Percentiles rank a stretch among this genome's conserved stretches.
Conservation (phyloP, 805 yeast genomes). For the Yarrowia deformans region DNA sequence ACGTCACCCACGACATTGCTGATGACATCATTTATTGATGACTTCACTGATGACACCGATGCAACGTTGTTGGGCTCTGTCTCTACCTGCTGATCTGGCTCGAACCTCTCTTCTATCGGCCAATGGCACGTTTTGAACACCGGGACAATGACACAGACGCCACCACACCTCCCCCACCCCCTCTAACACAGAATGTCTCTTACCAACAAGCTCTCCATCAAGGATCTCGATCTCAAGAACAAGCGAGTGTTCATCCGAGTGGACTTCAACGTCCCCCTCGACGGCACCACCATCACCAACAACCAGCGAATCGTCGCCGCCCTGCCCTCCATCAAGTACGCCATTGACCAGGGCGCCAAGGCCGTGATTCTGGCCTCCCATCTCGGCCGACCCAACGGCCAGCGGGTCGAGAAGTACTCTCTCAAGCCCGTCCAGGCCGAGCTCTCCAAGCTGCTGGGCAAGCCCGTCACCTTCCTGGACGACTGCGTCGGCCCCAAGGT, state of each 20-base stretch:
- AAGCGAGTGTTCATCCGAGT: constrained; percentile 99
- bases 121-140: no score
- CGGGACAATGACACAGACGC: no score
- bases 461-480: constrained; percentile 77
- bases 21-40: no score
- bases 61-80: no score
- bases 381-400: constrained; percentile 99
- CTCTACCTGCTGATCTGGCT: no score
- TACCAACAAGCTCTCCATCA: constrained; percentile 89
- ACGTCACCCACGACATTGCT: no score
- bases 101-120: no score
- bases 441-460: constrained; percentile 76
- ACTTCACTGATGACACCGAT: no score
- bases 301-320: constrained; percentile 99
- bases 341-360: constrained; percentile 87
- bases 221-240: constrained; percentile 83
- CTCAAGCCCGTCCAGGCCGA: constrained; percentile 93
- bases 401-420: constrained; percentile 82
- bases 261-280: constrained; percentile 65
- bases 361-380: constrained; percentile 94
- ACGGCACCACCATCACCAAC: constrained; percentile 96
- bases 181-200: constrained; percentile 76
- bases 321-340: constrained; percentile 96
- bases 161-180: no score
- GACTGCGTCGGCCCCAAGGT: constrained; percentile 96